A percentile compares a stretch with the other conserved stretches of the same genome.
phyloP scores from a whole-genome alignment of 2,329 filamentous ascomycete genomes.

The Fusarium guadeloupense region DNA sequence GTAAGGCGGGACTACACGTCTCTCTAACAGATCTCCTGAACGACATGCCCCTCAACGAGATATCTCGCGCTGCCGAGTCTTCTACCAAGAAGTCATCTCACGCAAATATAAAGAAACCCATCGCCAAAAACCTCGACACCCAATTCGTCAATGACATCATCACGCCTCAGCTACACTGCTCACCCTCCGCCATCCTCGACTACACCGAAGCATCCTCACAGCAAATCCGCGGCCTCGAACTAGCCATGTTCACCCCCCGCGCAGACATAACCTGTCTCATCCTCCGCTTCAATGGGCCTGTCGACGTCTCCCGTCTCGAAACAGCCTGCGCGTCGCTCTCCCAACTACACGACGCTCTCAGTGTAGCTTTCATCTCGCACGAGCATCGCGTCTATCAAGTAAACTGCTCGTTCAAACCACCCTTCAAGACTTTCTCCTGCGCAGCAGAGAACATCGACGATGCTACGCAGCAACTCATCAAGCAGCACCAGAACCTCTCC shows the following conservation, averaged over 20 bases:
- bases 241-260: slow-evolving; percentile 54
- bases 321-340: slow-evolving; percentile 57
- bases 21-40: slow-evolving; percentile 55
- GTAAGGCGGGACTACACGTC: slow-evolving; percentile 53
- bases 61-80: slow-evolving; percentile 51
- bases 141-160: slow-evolving; percentile 54
- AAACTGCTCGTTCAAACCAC: slow-evolving; percentile 53
- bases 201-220: slow-evolving; percentile 59
- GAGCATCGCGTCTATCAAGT: slow-evolving; percentile 60
- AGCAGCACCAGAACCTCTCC: slow-evolving; percentile 52
- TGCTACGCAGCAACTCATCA: slow-evolving; percentile 53
- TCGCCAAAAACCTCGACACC: slow-evolving; percentile 39
- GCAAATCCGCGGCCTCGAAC: slow-evolving; percentile 59
- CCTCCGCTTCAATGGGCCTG: slow-evolving; percentile 57
- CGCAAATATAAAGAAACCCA: neutral
- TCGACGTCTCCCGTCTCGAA: slow-evolving; percentile 56
- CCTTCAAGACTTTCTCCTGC: slow-evolving; percentile 56
- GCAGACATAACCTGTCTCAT: slow-evolving; percentile 60
- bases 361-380: slow-evolving; percentile 62
- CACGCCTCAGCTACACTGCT: slow-evolving; percentile 54
- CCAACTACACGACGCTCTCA: slow-evolving; percentile 60
- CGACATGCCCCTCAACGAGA: slow-evolving; percentile 54
- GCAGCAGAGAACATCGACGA: slow-evolving; percentile 52
- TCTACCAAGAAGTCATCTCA: slow-evolving; percentile 4
- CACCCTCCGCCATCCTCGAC: slow-evolving; percentile 56